Conservation (phyloP, 805 yeast genomes). For the Cephaloascus albidus region DNA sequence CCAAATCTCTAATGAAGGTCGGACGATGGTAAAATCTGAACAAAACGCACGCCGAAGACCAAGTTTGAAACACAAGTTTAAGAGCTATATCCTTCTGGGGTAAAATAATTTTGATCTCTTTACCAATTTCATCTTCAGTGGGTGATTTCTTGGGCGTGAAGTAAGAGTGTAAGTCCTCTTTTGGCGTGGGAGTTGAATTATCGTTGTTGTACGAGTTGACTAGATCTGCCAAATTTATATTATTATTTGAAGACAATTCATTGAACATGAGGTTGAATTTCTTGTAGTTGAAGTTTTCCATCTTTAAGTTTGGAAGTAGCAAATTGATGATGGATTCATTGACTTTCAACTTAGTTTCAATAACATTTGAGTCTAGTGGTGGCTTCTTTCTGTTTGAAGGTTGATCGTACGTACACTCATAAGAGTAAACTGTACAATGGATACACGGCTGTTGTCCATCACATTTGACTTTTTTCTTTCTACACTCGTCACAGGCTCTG, state of each 20-base stretch:
- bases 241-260: constrained; percentile 11
- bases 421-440: constrained; percentile 80
- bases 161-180: constrained; percentile 11
- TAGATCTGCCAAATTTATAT: constrained; percentile 15
- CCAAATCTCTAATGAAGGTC: constrained; percentile 63
- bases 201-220: constrained; percentile 16
- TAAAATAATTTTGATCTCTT: constrained; percentile 55
- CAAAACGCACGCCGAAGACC: constrained; percentile 81
- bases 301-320: constrained; percentile 29
- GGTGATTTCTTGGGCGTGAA: neutral
- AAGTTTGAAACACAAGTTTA: constrained; percentile 62
- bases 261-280: constrained; percentile 19
- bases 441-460: constrained; percentile 74
- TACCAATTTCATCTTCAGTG: constrained; percentile 6
- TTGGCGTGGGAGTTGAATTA: constrained; percentile 16
- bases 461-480: constrained; percentile 70
- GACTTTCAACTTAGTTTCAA: constrained; percentile 22
- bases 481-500: constrained; percentile 69
- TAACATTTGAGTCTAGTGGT: constrained; percentile 13
- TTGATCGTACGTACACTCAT: constrained; percentile 77
- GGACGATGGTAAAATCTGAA: constrained; percentile 85
- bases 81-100: constrained; percentile 73
- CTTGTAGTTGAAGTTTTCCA: constrained; percentile 19
- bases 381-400: constrained; percentile 52
- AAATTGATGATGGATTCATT: constrained; percentile 23